These are phyloP conservation scores for Solanum rostratum DNA, from an alignment of 257 asterid species.

Conservation along the genomic window DNA sequence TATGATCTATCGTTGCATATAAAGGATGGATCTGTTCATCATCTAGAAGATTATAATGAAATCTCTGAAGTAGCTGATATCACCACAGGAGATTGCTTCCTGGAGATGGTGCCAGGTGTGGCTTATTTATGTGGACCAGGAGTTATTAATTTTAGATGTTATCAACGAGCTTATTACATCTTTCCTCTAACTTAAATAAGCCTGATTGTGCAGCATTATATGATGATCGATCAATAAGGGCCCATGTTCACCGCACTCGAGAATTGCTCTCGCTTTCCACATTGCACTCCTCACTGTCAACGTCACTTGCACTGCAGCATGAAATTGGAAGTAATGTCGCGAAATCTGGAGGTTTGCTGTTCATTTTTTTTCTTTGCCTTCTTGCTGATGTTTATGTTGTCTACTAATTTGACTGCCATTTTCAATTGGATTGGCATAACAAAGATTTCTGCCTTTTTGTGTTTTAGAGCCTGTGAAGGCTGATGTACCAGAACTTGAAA, in stretches of 20 bases:
- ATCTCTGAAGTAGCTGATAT: slow-evolving; percentile 93
- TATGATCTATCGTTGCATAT: slow-evolving; percentile 74
- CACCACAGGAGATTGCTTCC: slow-evolving; percentile 62
- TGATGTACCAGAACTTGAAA: slow-evolving; percentile 77
- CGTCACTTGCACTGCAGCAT: slow-evolving; percentile 72
- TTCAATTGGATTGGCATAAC: not conserved
- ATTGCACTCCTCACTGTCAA: slow-evolving; percentile 76
- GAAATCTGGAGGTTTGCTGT: slow-evolving; percentile 47
- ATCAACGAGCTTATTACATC: not conserved
- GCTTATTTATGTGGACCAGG: not conserved
- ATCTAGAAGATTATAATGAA: slow-evolving; percentile 86
- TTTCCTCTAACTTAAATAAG: slow-evolving; percentile 10
- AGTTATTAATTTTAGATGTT: not conserved
- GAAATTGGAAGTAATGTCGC: slow-evolving; percentile 38
- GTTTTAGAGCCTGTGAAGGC: slow-evolving; percentile 53
- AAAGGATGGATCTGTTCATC: slow-evolving; percentile 68
- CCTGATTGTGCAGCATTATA: slow-evolving; percentile 57
- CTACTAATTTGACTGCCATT: not conserved
- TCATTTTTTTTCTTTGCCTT: not conserved
- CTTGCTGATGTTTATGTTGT: not conserved
- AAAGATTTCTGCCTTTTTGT: slow-evolving; percentile 9
- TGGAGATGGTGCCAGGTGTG: slow-evolving; percentile 93
- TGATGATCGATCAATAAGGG: slow-evolving; percentile 95
- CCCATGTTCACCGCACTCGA: slow-evolving; percentile 82
- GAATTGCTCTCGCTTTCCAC: slow-evolving; percentile 79